Percentiles rank a stretch among this genome's conserved stretches.
phyloP scores from a whole-genome alignment of 1,284 basidiomycete genomes.

The Leccinum fallax region DNA sequence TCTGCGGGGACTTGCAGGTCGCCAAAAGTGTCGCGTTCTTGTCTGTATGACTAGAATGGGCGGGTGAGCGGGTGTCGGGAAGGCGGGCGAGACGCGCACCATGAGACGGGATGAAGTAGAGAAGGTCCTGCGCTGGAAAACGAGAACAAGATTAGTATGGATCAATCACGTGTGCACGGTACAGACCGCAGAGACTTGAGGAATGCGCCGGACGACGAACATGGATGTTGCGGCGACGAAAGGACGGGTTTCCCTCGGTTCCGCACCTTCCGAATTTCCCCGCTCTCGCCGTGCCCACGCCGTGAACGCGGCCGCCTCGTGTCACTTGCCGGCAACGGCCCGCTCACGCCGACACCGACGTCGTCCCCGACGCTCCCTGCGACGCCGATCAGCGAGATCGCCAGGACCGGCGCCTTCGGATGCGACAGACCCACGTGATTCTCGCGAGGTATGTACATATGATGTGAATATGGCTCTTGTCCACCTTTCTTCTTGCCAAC shows the following conservation, averaged over 20 bases:
- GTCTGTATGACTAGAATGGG: conserved; percentile 55
- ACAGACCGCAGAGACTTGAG: conserved; percentile 21
- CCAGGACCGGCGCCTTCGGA: conserved; percentile 9
- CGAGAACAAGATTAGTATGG: background rate
- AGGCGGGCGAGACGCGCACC: conserved; percentile 37
- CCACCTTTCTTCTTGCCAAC: background rate
- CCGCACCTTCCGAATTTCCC: conserved; percentile 24
- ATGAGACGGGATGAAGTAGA: conserved; percentile 46
- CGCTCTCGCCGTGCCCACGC: conserved; percentile 6
- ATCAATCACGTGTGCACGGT: conserved; percentile 28
- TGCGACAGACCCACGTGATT: conserved; percentile 35
- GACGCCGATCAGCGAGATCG: background rate
- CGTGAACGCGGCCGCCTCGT: background rate
- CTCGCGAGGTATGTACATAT: conserved; percentile 12
- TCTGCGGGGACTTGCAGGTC: conserved; percentile 93
- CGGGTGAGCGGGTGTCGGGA: background rate
- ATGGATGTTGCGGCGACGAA: background rate
- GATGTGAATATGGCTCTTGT: background rate
- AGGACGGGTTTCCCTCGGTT: background rate
- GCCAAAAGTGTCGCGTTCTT: conserved; percentile 88
- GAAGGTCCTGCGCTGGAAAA: conserved; percentile 27
- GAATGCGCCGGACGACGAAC: conserved; percentile 13
- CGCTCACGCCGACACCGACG: background rate
- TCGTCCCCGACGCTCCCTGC: background rate
- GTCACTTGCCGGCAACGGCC: background rate